Evolutionary conservation across 176 grass and related monocot genomes (phyloP), one percentile per base, ranked within the genome.

Genomic region (Neostapfia colusana): DNA sequence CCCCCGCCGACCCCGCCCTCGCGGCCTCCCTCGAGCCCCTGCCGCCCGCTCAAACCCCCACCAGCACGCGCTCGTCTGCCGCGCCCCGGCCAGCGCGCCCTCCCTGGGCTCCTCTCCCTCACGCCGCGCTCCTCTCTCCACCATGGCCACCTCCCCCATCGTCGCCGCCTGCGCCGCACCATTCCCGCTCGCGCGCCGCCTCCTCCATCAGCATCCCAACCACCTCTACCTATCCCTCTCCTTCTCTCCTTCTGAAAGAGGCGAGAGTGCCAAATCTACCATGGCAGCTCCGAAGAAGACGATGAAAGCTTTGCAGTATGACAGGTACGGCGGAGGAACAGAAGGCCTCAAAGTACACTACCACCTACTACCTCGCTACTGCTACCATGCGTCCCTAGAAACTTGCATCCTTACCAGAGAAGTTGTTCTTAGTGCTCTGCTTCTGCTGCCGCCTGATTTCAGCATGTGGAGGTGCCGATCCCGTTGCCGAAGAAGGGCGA

Each of bases 271-370:
- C n/a, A n/a, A n/a, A n/a, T n/a, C n/a, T 11, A 64, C 85, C 78
- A 90, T 93, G 91, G 91, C 81, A 34, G 40, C 67, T 4, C 72
- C 73, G 23, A 90, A 76, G 72, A 88, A 76, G 67, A 88, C 69
- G 23, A 93, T 93, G 91, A 85, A 21, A 63, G 88, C 91, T 63
- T 27, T 83, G 65, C 88, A 90, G 79, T 93, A 93, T 74, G 88
- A 93, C 15, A 90, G 65, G 63, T 90, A 93, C 7, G 85, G 88
- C 6, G 88, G 88, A 3, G 91, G 82, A 63, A 70, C 88, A 16
- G 59, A 86, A 37, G 82, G 85, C 25, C 85, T 93, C 63, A 86
- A 90, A 88, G 91, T 90, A 82, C 76, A 23, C 43, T 55, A n/a
- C n/a, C n/a, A n/a, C n/a, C n/a, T n/a, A n/a, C n/a, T n/a, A 31